A percentile compares a stretch with the other conserved stretches of the same genome.
Conservation (phyloP, 441 rosid genomes). For the Macaranga tanarius region DNA sequence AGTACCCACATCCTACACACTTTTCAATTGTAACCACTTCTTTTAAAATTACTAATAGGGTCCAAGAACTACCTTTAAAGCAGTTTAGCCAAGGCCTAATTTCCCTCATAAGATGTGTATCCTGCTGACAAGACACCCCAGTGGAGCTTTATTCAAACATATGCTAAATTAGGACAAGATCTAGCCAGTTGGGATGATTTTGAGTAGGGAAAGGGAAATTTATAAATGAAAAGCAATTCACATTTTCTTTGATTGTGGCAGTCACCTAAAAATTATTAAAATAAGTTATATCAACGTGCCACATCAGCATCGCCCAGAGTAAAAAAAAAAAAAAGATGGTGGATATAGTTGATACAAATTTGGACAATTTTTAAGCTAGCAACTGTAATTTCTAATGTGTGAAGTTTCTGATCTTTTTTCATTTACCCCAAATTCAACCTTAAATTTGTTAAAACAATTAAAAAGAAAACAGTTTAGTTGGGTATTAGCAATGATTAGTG, state of each 20-base stretch:
- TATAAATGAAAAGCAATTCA: not conserved
- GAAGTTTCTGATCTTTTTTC: too few relatives aligned
- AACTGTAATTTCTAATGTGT: too few relatives aligned
- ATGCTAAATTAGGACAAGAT: not conserved
- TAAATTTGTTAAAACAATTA: too few relatives aligned
- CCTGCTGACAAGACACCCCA: not conserved
- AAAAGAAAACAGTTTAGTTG: too few relatives aligned
- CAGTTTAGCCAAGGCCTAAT: not conserved
- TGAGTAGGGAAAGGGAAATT: not conserved
- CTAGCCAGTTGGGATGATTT: not conserved
- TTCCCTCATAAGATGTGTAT: not conserved
- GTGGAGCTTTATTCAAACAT: not conserved
- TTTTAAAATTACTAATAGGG: not conserved
- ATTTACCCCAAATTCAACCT: not conserved
- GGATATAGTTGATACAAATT: too few relatives aligned
- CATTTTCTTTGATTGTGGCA: not conserved
- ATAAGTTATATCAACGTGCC: too few relatives aligned
- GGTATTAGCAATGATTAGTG: too few relatives aligned
- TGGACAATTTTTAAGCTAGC: too few relatives aligned
- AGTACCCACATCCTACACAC: not conserved
- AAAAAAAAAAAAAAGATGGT: too few relatives aligned
- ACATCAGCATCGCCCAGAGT: too few relatives aligned
- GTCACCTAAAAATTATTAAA: too few relatives aligned
- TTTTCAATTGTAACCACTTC: not conserved
- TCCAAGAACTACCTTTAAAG: conserved; percentile 1